A percentile compares a stretch with the other conserved stretches of the same genome.
Evolutionary conservation across 495 filamentous ascomycete species (phyloP).

Genomic region (Thozetella sp.): DNA sequence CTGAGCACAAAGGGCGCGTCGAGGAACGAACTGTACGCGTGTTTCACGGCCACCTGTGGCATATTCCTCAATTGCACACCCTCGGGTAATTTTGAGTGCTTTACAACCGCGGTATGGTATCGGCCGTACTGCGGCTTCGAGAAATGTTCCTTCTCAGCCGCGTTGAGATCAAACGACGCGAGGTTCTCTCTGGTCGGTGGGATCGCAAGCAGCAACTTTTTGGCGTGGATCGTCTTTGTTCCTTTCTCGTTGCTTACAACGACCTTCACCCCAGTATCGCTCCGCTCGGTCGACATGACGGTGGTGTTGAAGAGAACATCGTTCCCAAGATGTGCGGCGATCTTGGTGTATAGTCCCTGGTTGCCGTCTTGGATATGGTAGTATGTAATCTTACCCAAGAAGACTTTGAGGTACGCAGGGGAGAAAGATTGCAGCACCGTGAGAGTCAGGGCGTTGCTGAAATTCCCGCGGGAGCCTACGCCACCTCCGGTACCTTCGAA

Average conservation of each 20-base stretch:
- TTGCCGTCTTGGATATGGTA: conserved; percentile 30
- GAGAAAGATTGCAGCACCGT: conserved; percentile 35
- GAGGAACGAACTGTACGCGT: conserved; percentile 5
- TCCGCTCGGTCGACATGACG: conserved; percentile 20
- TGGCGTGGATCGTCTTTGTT: conserved; percentile 25
- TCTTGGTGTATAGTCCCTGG: conserved; percentile 32
- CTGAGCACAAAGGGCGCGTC: conserved; percentile 7
- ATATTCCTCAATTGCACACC: conserved; percentile 8
- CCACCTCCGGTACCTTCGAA: conserved; percentile 20
- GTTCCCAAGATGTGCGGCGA: conserved; percentile 20
- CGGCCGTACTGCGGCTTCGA: conserved; percentile 27
- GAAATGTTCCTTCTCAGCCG: conserved; percentile 23
- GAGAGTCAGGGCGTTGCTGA: conserved; percentile 32
- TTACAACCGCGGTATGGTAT: conserved; percentile 30
- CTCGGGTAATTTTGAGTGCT: conserved; percentile 11
- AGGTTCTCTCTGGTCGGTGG: conserved; percentile 30
- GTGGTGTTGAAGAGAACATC: conserved; percentile 33
- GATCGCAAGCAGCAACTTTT: conserved; percentile 35
- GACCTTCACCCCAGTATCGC: conserved; percentile 18
- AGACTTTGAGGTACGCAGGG: conserved; percentile 27
- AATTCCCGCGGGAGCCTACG: conserved; percentile 28
- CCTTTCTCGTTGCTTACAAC: conserved; percentile 21
- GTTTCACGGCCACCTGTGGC: conserved; percentile 4
- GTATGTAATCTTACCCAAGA: conserved; percentile 16
- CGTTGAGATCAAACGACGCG: conserved; percentile 30